phyloP scores from a whole-genome alignment of 2,329 filamentous ascomycete species.

The Tolypocladium cylindrosporum region DNA sequence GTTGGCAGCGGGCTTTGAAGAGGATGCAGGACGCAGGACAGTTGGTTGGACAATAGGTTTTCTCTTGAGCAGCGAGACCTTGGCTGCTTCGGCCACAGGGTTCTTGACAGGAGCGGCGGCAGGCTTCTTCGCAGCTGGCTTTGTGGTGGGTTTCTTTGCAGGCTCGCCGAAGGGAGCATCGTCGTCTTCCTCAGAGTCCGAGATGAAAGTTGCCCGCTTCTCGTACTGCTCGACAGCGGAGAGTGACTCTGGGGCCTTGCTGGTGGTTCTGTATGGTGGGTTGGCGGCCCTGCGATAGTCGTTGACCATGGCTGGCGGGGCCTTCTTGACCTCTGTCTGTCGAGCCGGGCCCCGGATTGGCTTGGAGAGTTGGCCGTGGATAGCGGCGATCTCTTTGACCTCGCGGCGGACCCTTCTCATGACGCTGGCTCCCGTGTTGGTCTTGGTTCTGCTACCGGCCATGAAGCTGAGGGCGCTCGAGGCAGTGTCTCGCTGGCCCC shows the following conservation, averaged over 20 bases:
- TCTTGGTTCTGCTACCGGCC: slow-evolving; percentile 41
- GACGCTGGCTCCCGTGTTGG: slow-evolving; percentile 39
- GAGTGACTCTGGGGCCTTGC: slow-evolving; percentile 10
- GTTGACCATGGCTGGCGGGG: slow-evolving; percentile 44
- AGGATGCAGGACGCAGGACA: not conserved
- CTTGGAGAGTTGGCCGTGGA: slow-evolving; percentile 35
- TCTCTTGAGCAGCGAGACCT: slow-evolving; percentile 12
- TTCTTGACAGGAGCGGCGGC: slow-evolving; percentile 5
- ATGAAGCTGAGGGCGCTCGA: slow-evolving; percentile 31
- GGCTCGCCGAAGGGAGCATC: slow-evolving; percentile 19
- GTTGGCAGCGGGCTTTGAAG: slow-evolving; percentile 3
- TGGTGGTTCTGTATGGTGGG: slow-evolving; percentile 18
- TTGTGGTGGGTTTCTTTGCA: slow-evolving; percentile 6
- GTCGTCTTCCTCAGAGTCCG: slow-evolving; percentile 25
- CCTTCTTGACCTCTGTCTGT: slow-evolving; percentile 32
- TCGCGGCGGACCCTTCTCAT: slow-evolving; percentile 48
- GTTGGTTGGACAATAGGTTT: not conserved
- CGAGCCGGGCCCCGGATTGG: slow-evolving; percentile 13
- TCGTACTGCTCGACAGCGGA: slow-evolving; percentile 20
- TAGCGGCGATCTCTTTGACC: slow-evolving; percentile 40
- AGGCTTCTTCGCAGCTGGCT: not conserved
- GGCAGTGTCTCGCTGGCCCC: slow-evolving; percentile 16
- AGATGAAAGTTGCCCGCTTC: slow-evolving; percentile 26
- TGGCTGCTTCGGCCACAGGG: not conserved
- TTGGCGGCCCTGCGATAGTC: slow-evolving; percentile 37